These are phyloP conservation scores for Apiospora pterosperma DNA, from an alignment of 2,329 filamentous ascomycete species.

Conservation along the genomic window DNA sequence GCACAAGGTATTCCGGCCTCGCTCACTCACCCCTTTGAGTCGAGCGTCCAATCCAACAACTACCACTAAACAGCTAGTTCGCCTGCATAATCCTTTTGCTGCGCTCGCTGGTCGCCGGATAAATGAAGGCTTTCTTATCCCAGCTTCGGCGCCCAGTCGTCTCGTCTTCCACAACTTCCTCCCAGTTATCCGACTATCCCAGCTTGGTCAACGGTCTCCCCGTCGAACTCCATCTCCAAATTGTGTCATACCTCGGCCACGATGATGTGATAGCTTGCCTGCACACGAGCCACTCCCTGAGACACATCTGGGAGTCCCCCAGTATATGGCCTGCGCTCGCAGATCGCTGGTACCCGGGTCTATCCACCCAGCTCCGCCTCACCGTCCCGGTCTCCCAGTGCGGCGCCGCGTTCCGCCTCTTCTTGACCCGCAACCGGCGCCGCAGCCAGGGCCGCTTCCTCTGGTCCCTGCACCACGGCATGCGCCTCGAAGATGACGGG, in stretches of 20 bases:
- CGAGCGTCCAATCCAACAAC: background rate
- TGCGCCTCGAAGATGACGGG: conserved; percentile 19
- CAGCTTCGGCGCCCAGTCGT: background rate
- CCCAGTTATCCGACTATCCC: background rate
- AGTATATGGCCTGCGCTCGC: conserved; percentile 26
- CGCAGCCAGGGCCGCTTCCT: conserved; percentile 21
- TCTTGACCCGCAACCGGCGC: conserved; percentile 17
- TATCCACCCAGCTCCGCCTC: conserved; percentile 19
- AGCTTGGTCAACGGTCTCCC: conserved; percentile 22
- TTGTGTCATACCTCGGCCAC: conserved; percentile 21
- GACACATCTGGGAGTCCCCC: conserved; percentile 23
- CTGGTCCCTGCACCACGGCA: conserved; percentile 22
- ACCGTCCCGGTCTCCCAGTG: conserved; percentile 8
- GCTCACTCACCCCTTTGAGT: background rate
- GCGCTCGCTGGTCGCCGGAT: no score
- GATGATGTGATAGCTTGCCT: conserved; percentile 19
- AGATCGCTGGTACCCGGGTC: conserved; percentile 23
- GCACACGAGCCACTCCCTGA: conserved; percentile 17
- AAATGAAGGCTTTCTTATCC: background rate
- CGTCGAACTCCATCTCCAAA: conserved; percentile 24
- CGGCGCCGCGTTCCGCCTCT: conserved; percentile 19
- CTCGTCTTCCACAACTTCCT: background rate
- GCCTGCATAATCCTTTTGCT: background rate
- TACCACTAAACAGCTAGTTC: background rate
- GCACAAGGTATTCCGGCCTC: background rate